Evolutionary conservation across 805 yeast genomes (phyloP).

Genomic region (Yueomyces sp.): DNA sequence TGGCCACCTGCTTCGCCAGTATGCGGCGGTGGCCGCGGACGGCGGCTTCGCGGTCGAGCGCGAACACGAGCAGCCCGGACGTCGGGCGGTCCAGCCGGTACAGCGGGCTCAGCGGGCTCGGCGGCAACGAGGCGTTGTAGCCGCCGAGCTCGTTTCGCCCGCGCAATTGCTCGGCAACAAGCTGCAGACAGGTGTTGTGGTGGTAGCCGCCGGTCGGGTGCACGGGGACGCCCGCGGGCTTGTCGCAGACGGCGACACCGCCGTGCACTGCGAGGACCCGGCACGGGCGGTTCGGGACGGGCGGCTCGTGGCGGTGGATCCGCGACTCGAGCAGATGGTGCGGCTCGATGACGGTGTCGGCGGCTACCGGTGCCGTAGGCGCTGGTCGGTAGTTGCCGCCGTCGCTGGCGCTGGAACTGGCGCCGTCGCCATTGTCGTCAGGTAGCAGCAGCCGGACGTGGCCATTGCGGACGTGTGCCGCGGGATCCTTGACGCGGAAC

Average conservation of each 20-base stretch:
- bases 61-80: slow-evolving; percentile 69
- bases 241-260: slow-evolving; percentile 60
- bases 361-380: no score
- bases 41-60: slow-evolving; percentile 31
- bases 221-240: slow-evolving; percentile 88
- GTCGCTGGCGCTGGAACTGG: no score
- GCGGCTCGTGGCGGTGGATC: slow-evolving; percentile 81
- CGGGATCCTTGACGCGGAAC: no score
- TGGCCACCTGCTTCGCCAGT: slow-evolving; percentile 52
- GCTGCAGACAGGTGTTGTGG: slow-evolving; percentile 58
- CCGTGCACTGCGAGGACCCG: slow-evolving; percentile 5
- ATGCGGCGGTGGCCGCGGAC: slow-evolving; percentile 45
- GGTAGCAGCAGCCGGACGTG: no score
- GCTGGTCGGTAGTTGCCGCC: no score
- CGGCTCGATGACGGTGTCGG: no score
- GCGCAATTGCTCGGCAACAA: slow-evolving; percentile 45
- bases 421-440: no score
- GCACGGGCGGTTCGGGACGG: slow-evolving; percentile 36
- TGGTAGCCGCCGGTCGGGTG: slow-evolving; percentile 87
- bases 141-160: slow-evolving; percentile 49
- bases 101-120: slow-evolving; percentile 34
- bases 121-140: slow-evolving; percentile 60
- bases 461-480: no score
- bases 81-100: slow-evolving; percentile 84
- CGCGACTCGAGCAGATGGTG: neutral